Evolutionary conservation across 148 eudicot genomes (phyloP).

Genomic region (Polygonum aviculare): DNA sequence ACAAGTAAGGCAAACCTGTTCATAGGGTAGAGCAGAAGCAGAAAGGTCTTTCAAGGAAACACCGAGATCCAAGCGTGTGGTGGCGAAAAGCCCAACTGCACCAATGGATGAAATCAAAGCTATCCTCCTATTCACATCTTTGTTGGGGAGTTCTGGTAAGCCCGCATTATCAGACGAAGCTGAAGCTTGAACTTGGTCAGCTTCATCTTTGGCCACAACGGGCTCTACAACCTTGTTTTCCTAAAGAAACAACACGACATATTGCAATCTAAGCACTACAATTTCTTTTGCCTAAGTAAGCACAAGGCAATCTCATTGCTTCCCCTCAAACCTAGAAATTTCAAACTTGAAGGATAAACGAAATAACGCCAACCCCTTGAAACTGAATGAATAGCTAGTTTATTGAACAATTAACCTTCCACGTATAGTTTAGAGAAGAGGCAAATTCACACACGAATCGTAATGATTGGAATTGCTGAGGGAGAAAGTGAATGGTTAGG

Average conservation of each 20-base stretch:
- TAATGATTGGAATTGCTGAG: not conserved
- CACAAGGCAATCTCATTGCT: not conserved
- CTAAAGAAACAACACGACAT: conserved; percentile 58
- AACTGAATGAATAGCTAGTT: not conserved
- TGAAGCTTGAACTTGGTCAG: conserved; percentile 19
- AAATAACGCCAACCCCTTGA: not conserved
- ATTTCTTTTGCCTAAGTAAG: conserved; percentile 38
- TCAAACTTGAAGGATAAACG: not conserved
- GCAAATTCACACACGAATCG: not conserved
- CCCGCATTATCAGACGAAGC: conserved; percentile 30
- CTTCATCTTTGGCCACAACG: conserved; percentile 22
- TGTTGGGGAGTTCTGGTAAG: conserved; percentile 58
- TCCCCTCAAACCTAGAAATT: not conserved
- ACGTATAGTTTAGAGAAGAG: not conserved
- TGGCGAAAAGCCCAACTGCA: conserved; percentile 69
- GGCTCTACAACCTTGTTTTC: conserved; percentile 90
- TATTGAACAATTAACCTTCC: not conserved
- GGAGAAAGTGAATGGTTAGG: not conserved
- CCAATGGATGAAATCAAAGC: conserved; percentile 55
- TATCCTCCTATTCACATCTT: conserved; percentile 46
- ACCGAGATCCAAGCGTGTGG: conserved; percentile 65
- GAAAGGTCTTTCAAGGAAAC: conserved; percentile 80
- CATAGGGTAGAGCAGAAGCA: conserved; percentile 75
- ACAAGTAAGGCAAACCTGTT: conserved; percentile 45
- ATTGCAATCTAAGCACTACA: conserved; percentile 56